These are phyloP conservation scores for Pseudogymnoascus sp. DNA, from an alignment of 2,329 filamentous ascomycete genomes.

Conservation along the genomic window DNA sequence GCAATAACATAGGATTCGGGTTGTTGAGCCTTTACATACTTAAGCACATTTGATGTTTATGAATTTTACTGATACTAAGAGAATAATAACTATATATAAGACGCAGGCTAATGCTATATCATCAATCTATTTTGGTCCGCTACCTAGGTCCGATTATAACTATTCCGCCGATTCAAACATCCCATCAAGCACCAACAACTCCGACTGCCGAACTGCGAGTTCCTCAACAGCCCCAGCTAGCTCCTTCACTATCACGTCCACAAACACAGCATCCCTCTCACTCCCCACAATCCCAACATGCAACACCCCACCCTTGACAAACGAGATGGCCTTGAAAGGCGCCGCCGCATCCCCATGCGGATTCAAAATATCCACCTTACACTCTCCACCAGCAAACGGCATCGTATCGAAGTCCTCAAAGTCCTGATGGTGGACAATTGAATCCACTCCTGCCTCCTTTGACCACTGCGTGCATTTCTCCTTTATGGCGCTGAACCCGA, in stretches of 20 bases:
- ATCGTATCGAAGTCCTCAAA: constrained; percentile 36
- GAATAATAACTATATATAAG: background rate
- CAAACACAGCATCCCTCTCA: constrained; percentile 32
- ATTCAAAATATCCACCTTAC: constrained; percentile 29
- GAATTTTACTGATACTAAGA: background rate
- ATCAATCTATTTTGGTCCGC: background rate
- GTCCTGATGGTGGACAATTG: constrained; percentile 33
- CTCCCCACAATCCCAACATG: constrained; percentile 38
- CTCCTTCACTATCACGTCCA: constrained; percentile 30
- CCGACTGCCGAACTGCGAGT: constrained; percentile 9
- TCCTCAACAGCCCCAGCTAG: constrained; percentile 20
- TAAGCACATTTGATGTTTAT: background rate
- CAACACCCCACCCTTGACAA: constrained; percentile 33
- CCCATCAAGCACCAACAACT: constrained; percentile 14
- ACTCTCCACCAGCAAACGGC: constrained; percentile 30
- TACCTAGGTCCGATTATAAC: background rate
- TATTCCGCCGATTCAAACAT: constrained; percentile 1
- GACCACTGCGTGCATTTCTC: constrained; percentile 31
- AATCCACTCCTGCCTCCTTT: constrained; percentile 22
- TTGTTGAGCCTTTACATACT: background rate
- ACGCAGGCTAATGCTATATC: background rate
- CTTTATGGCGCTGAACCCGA: constrained; percentile 31
- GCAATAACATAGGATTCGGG: too few species aligned
- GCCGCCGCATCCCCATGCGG: constrained; percentile 33
- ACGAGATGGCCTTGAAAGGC: constrained; percentile 40